Conservation (phyloP, 306 rosid species). For the Casuarina equisetifolia region DNA sequence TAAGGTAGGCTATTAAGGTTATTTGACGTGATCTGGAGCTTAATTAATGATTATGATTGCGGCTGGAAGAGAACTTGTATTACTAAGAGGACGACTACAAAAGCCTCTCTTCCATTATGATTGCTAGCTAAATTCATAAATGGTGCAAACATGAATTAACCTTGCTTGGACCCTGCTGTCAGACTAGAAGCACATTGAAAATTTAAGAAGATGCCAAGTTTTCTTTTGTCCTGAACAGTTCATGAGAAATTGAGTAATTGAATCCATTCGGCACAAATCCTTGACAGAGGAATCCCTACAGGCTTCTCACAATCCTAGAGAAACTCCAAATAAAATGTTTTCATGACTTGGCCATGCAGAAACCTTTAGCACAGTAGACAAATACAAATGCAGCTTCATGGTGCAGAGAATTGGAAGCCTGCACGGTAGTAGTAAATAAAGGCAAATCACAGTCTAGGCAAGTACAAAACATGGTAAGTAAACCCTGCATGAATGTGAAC, state of each 20-base stretch:
- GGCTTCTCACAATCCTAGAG: background rate
- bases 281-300: background rate
- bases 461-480: background rate
- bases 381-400: background rate
- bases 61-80: background rate
- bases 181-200: background rate
- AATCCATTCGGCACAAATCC: background rate
- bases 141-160: background rate
- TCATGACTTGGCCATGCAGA: background rate
- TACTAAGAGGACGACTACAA: constrained; percentile 3
- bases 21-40: background rate
- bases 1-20: background rate
- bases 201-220: background rate
- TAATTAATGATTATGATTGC: background rate
- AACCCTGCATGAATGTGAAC: background rate
- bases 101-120: background rate
- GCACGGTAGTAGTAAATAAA: background rate
- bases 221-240: background rate
- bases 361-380: background rate
- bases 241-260: background rate
- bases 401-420: background rate
- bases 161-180: background rate
- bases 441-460: background rate
- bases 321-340: background rate
- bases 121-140: background rate